phyloP scores from a whole-genome alignment of 768 basidiomycete genomes.

The Mycena filopes region DNA sequence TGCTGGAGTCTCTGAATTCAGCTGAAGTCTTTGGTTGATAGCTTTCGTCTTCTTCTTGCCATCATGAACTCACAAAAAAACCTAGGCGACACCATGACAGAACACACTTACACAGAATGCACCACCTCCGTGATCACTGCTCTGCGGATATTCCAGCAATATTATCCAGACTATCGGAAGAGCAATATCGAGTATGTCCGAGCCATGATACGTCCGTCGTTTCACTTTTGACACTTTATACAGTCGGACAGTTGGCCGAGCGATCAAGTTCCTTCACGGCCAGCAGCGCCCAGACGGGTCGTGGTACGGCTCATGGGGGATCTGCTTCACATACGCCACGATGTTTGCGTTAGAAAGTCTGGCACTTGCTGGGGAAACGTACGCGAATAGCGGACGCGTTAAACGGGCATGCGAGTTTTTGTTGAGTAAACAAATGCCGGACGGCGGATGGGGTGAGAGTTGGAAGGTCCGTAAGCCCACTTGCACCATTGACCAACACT shows the following conservation, averaged over 20 bases:
- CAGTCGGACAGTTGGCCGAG: conserved; percentile 71
- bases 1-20: conserved; percentile 89
- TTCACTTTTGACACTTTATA: conserved; percentile 8
- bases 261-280: conserved; percentile 83
- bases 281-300: conserved; percentile 86
- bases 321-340: conserved; percentile 97
- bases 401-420: conserved; percentile 87
- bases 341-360: conserved; percentile 96
- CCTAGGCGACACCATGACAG: conserved; percentile 93
- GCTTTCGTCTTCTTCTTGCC: conserved; percentile 17
- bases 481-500: neutral
- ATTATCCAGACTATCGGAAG: conserved; percentile 81
- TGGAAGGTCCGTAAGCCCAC: conserved; percentile 74
- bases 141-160: conserved; percentile 82
- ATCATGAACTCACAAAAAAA: neutral
- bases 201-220: too few relatives aligned
- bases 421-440: conserved; percentile 80
- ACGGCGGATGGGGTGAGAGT: conserved; percentile 99
- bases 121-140: conserved; percentile 95
- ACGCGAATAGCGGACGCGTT: conserved; percentile 73
- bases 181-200: conserved; percentile 75
- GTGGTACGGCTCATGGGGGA: conserved; percentile 97
- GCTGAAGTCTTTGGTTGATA: conserved; percentile 94
- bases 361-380: conserved; percentile 89
- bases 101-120: conserved; percentile 95